A percentile compares a stretch with the other conserved stretches of the same genome.
These are phyloP conservation scores for Leccinum angustisporum DNA, from an alignment of 1,284 basidiomycete species.

Conservation along the genomic window DNA sequence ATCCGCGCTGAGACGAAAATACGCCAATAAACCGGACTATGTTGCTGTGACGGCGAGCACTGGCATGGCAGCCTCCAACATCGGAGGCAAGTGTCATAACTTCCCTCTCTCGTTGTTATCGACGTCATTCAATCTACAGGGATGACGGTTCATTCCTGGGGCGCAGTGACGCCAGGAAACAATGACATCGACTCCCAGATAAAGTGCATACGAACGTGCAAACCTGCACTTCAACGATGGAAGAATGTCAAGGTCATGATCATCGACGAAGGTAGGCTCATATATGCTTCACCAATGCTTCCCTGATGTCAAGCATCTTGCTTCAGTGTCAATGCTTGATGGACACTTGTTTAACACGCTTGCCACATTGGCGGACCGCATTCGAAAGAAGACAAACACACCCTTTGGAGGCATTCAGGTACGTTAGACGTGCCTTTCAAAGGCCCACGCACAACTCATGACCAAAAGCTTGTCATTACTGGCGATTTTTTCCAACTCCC, in stretches of 20 bases:
- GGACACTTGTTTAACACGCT: conserved; percentile 75
- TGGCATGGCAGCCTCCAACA: conserved; percentile 76
- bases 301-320: neutral
- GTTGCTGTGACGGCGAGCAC: conserved; percentile 76
- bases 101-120: neutral
- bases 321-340: conserved; percentile 82
- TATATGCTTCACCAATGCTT: neutral
- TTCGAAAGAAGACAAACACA: conserved; percentile 54
- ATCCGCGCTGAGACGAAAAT: conserved; percentile 63
- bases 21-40: conserved; percentile 52
- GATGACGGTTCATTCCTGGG: conserved; percentile 80
- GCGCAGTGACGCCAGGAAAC: conserved; percentile 69
- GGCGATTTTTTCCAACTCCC: conserved; percentile 91
- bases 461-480: conserved; percentile 63
- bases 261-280: conserved; percentile 74
- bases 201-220: conserved; percentile 49
- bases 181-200: conserved; percentile 59
- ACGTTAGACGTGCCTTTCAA: conserved; percentile 6
- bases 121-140: conserved; percentile 22
- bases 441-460: neutral
- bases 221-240: conserved; percentile 62
- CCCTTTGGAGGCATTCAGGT: conserved; percentile 87
- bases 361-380: conserved; percentile 42
- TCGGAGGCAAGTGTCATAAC: conserved; percentile 54
- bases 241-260: conserved; percentile 68